Evolutionary conservation across 1,139 yeast genomes (phyloP).

Genomic region (Candida sp.): DNA sequence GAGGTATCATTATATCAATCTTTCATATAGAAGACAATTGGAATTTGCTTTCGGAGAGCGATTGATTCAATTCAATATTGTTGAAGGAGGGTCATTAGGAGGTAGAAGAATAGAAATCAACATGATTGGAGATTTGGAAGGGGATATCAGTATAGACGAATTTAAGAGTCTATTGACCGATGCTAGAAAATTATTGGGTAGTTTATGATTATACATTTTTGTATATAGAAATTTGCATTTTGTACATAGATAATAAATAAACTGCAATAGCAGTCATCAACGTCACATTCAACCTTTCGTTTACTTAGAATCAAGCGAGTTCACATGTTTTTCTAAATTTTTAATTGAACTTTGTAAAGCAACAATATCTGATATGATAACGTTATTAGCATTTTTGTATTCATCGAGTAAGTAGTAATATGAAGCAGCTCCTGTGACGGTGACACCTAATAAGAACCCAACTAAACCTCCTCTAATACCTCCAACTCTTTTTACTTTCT

Average conservation of each 20-base stretch:
- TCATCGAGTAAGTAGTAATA: constrained; percentile 78
- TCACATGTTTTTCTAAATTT: constrained; percentile 64
- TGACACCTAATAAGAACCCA: constrained; percentile 77
- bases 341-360: constrained; percentile 66
- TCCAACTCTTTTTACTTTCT: constrained; percentile 41
- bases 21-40: constrained; percentile 41
- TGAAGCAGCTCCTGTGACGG: constrained; percentile 70
- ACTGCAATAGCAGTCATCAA: neutral
- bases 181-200: constrained; percentile 19
- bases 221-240: constrained; percentile 6
- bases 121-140: constrained; percentile 34
- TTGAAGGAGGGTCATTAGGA: constrained; percentile 57
- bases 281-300: neutral
- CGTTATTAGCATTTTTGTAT: constrained; percentile 69
- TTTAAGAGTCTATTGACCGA: constrained; percentile 28
- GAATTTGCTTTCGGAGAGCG: constrained; percentile 32
- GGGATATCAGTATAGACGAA: constrained; percentile 16
- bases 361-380: constrained; percentile 72
- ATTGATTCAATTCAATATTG: constrained; percentile 42
- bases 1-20: constrained; percentile 40
- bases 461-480: constrained; percentile 66
- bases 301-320: constrained; percentile 36
- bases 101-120: constrained; percentile 50
- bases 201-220: constrained; percentile 10
- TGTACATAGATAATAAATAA: constrained; percentile 4